Evolutionary conservation across 2,329 filamentous ascomycete species (phyloP).

Genomic region (Apiospora rasikravindrae): DNA sequence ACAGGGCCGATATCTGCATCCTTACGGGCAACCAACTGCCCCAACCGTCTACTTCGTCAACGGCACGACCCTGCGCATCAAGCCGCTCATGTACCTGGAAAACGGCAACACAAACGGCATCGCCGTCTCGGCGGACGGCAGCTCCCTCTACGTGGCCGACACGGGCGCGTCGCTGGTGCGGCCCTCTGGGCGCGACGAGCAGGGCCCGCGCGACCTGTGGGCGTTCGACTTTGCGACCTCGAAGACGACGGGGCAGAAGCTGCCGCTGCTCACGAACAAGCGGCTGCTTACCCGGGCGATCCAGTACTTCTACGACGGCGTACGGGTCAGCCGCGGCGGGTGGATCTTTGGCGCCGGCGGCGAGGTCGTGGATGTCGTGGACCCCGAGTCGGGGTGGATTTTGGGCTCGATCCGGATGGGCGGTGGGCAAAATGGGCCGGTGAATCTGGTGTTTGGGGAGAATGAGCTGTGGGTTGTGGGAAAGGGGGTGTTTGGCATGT

Average conservation of each 20-base stretch:
- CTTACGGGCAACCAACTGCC: not conserved
- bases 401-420: constrained; percentile 12
- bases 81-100: not conserved
- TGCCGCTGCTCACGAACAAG: constrained; percentile 11
- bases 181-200: too few species aligned
- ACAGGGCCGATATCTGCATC: constrained; percentile 6
- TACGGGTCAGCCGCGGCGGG: not conserved
- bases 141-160: too few species aligned
- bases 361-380: constrained; percentile 11
- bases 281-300: not conserved
- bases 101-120: constrained; percentile 12
- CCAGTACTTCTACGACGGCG: constrained; percentile 11
- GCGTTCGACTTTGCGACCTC: constrained; percentile 10
- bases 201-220: constrained; percentile 17
- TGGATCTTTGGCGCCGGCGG: constrained; percentile 16
- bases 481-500: too few species aligned
- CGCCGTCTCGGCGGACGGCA: constrained; percentile 13
- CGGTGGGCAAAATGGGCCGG: not conserved
- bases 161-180: too few species aligned
- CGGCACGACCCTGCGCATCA: constrained; percentile 7
- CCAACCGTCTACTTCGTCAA: constrained; percentile 20
- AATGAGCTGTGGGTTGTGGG: too few species aligned
- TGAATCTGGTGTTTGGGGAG: too few species aligned
- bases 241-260: not conserved
- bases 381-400: constrained; percentile 10